Base-by-base conservation (phyloP, 768 basidiomycete genomes). In the Suillus decipiens region DNA sequence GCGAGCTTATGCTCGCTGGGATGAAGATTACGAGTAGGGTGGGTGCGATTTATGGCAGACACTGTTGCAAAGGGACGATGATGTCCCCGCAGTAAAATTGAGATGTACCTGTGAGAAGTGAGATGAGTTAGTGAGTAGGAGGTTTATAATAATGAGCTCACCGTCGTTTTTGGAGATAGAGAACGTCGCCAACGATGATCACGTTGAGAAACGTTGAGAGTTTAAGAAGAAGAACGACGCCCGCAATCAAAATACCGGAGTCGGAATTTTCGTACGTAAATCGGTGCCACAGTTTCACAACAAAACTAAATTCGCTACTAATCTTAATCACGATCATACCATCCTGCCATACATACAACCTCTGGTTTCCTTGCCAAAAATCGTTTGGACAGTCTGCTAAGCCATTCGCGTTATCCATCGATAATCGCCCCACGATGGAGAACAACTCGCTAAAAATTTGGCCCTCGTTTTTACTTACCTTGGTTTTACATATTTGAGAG, bases 31-130 rank as follows among this genome's bases (percentile, higher is more conserved):
- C 64, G 65, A 41, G 63, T 68, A 67, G 69, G 73, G 64, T 67
- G 73, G 48, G 67, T 47, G 62, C 65, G 65, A 59, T 69, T 69
- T 17, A 70, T 73, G 63, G 75, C 70, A 71, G 79, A 81, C 82
- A 84, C 80, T 66, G 77, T 79, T 77, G 76, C 71, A 63, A 67
- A 66, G 68, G 72, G 78, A 65, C 59, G 57, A 37, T 3, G 56
- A 50, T 41, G 73, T 54, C 65, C 63, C 61, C 48, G 54, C 41
- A 43, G 43, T 51, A 14, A 22, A 53, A 41, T 34, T 36, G 37
- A 57, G 24, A 22, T 39, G 54, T 41, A 31, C 17, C 48, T 54
- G 22, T 33, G 14, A 28, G 12, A 36, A 24, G 14, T 4, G 36
- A 59, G 36, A 39, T 61, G 2, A 59, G 7, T 6, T 10, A 15